These are phyloP conservation scores for Aegilops umbellulata DNA, from an alignment of 176 grass and related monocot genomes.

Conservation along the genomic window DNA sequence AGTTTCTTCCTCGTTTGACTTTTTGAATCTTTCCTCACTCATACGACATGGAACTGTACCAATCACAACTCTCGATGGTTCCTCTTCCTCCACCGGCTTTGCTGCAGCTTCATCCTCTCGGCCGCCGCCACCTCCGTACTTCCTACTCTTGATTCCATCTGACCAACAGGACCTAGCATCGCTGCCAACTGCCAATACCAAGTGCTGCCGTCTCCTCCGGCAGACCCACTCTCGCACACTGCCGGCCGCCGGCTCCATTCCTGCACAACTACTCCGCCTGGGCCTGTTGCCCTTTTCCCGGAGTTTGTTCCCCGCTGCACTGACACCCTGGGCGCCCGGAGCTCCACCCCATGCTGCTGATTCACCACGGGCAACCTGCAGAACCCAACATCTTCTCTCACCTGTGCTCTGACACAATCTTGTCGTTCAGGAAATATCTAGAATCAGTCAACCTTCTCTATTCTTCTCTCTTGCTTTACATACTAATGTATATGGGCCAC, in stretches of 20 bases:
- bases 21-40: too few species aligned
- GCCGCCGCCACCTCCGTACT: not conserved
- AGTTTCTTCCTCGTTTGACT: too few species aligned
- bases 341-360: not conserved
- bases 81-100: too few species aligned
- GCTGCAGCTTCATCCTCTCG: not conserved
- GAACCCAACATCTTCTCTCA: not conserved
- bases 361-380: not conserved
- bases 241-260: not conserved
- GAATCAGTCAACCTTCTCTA: not conserved
- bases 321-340: not conserved
- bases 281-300: not conserved
- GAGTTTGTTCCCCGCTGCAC: not conserved
- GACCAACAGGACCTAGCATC: not conserved
- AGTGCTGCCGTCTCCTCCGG: not conserved
- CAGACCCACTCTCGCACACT: not conserved
- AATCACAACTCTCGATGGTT: too few species aligned
- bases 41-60: too few species aligned
- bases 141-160: not conserved
- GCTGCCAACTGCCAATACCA: not conserved
- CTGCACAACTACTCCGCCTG: not conserved
- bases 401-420: not conserved
- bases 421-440: not conserved
- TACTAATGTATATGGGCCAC: not conserved
- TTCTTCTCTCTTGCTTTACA: not conserved